phyloP scores from a whole-genome alignment of 106 monocot species.

The Allium fistulosum region DNA sequence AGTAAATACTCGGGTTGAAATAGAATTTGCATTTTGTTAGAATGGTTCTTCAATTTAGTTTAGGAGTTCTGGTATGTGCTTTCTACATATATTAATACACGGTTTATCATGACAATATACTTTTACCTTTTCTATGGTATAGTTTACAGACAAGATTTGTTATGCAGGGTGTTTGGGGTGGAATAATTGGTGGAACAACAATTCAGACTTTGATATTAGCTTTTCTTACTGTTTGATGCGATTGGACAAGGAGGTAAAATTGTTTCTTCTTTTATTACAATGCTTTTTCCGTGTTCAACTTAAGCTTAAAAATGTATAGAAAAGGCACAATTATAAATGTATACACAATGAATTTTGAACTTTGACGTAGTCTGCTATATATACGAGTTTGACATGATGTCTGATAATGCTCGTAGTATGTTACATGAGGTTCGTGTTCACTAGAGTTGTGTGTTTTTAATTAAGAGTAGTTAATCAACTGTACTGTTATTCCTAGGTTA shows the following conservation, averaged over 20 bases:
- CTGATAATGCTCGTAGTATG: conserved; percentile 99
- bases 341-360: not conserved
- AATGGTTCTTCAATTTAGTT: conserved; percentile 55
- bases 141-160: not conserved
- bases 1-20: no score
- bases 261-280: not conserved
- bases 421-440: conserved; percentile 78
- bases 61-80: conserved; percentile 44
- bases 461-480: no score
- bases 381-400: conserved; percentile 99
- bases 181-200: conserved; percentile 79
- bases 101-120: no score
- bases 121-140: not conserved
- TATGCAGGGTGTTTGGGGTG: conserved; percentile 72
- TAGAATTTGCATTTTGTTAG: conserved; percentile 44
- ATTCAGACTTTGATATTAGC: conserved; percentile 65
- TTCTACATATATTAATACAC: not conserved
- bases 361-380: conserved; percentile 63
- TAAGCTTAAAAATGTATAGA: not conserved
- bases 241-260: conserved; percentile 68
- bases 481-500: conserved; percentile 38
- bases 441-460: conserved; percentile 7
- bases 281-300: not conserved
- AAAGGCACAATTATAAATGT: not conserved
- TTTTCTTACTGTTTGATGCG: conserved; percentile 43